A percentile compares a stretch with the other conserved stretches of the same genome.
Conservation (phyloP, 306 rosid species). For the Ceratonia siliqua region DNA sequence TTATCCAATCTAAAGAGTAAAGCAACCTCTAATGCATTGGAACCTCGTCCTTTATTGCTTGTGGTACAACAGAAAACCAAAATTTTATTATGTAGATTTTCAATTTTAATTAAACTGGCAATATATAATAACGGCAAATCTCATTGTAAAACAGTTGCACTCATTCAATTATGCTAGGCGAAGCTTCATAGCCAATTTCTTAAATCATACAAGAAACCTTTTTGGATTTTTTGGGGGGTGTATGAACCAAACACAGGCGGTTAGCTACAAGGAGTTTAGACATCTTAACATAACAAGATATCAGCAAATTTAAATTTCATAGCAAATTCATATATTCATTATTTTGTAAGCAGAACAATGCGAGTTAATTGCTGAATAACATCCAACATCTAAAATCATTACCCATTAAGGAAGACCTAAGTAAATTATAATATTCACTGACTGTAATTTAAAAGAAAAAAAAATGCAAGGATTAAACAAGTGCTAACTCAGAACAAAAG, state of each 20-base stretch:
- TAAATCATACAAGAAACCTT: not conserved
- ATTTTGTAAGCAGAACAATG: not conserved
- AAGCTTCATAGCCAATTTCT: not conserved
- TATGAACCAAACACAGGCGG: not conserved
- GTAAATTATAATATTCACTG: too few species aligned
- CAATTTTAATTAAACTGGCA: constrained; percentile 10
- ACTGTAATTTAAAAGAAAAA: not conserved
- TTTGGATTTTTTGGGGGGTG: not conserved
- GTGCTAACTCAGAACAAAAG: too few species aligned
- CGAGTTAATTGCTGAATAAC: too few species aligned
- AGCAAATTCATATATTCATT: not conserved
- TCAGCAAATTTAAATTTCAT: too few species aligned
- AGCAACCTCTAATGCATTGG: not conserved
- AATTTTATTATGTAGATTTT: not conserved
- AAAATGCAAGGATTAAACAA: too few species aligned
- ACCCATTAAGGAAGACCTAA: not conserved
- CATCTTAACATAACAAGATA: not conserved
- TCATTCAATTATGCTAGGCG: not conserved
- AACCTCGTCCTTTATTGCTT: not conserved
- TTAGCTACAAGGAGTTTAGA: not conserved
- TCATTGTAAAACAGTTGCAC: not conserved
- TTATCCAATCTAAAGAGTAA: not conserved
- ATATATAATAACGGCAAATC: not conserved
- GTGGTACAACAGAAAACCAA: constrained; percentile 10
- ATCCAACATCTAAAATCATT: too few species aligned